Base-by-base conservation (phyloP, 139 green algal genomes). In the Chlorella sp. region DNA sequence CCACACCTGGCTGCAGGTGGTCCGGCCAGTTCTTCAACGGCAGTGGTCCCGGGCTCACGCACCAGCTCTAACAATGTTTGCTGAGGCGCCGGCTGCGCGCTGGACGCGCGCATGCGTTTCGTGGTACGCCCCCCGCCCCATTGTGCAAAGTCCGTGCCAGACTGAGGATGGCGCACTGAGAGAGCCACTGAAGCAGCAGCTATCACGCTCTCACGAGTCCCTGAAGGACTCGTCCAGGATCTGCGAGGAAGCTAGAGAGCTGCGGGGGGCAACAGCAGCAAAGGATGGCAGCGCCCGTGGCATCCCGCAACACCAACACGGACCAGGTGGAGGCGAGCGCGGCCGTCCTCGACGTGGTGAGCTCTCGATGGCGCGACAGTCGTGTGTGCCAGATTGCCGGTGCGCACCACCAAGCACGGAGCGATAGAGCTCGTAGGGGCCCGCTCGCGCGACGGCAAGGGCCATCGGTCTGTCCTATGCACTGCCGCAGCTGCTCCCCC, bases 11-110 rank as follows among this genome's bases (percentile, higher is more conserved):
- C 20, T 76, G 77, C 66, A 35, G 73, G 35, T 88, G 80, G 80
- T 49, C 62, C 5, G 83, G 83, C 20, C 70, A 84, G 49, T 88
- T 88, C 55, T 84, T 80, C 72, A 86, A 86, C 72, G 83, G 83
- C 31, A 67, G 63, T 34, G 80, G 83, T 1, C 82, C 82, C 27
- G 79, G 82, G 26, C 71, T 88, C 20, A 83, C 76, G 2, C 71
- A 68, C 50, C 51, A 80, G 49, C 72, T 84, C 20, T 77, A 50
- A 72, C 42, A 55, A n/a, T n/a, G n/a, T n/a, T n/a, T n/a, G n/a
- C n/a, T n/a, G n/a, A n/a, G n/a, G n/a, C n/a, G n/a, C n/a, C n/a
- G n/a, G n/a, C n/a, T n/a, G n/a, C n/a, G n/a, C n/a, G n/a, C n/a
- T n/a, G n/a, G n/a, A n/a, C n/a, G n/a, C n/a, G n/a, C n/a, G n/a